Base-by-base conservation (phyloP, 371 early-diverging fungal genomes). In the Apophysomyces variabilis region DNA sequence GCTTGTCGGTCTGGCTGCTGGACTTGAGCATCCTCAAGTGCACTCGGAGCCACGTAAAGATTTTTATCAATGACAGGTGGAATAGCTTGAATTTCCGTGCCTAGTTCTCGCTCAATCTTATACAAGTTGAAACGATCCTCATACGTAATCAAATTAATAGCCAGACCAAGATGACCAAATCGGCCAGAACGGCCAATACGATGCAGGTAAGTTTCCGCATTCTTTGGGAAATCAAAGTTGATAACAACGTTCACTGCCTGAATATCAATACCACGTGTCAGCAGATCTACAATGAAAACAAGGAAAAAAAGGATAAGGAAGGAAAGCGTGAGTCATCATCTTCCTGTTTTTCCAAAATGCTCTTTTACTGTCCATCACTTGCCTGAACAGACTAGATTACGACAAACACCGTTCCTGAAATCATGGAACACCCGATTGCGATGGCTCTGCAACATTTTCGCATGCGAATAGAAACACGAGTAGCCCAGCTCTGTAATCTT, bases 141-240 rank as follows among this genome's bases (percentile, higher is more conserved):
- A 71, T 95, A 92, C 0, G 98, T 98, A 66, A 99, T 92, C 72
- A 99, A 83, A 77, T 96, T 99, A 76, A 99, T 95, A 35, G 98
- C 99, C 26, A 97, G 78, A 64, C 99, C 99, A 63, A 95, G 85
- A 68, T 96, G 97, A 41, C 99, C 99, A 76, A 97, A 99, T 61
- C 99, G 90, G 7, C 99, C 99, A 36, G 88, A 87, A 73, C 93
- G 90, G 65, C 99, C 99, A 71, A 99, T 98, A 66, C 99, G 92
- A 84, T 99, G 99, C 36, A 99, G 83, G 75, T 99, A 99, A 3
- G 98, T 98, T 78, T 99, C 99, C 37, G 99, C 93, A 67, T 95
- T 96, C 78, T 96, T 94, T 58, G 99, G 99, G 77, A 99, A 96
- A 83, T 99, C 99, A 90, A 97, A 99, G 87, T 99, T 99, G 86